Evolutionary conservation across 2,329 filamentous ascomycete genomes (phyloP).

Genomic region (Penicillium sp.): DNA sequence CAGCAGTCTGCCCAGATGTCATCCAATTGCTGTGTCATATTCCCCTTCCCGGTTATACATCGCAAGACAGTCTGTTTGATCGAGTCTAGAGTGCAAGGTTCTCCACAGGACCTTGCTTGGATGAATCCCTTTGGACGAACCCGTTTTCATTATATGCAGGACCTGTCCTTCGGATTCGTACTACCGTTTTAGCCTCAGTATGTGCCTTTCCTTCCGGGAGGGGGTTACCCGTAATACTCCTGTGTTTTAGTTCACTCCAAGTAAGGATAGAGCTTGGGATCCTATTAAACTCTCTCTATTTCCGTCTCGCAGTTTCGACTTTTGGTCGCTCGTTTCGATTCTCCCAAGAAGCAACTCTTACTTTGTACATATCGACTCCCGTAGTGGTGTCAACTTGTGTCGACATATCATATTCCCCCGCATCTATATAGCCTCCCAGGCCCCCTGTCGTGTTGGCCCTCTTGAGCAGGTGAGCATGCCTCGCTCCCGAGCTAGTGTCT

Average conservation of each 20-base stretch:
- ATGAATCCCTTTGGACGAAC: conserved; percentile 1
- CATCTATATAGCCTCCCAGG: neutral
- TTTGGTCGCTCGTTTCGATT: conserved; percentile 2
- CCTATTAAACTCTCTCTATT: conserved; percentile 16
- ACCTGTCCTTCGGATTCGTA: conserved; percentile 5
- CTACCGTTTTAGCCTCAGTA: conserved; percentile 19
- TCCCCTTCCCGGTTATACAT: neutral
- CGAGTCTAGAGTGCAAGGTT: neutral
- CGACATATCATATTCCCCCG: neutral
- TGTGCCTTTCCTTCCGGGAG: conserved; percentile 15
- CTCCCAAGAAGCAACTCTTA: neutral
- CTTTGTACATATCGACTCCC: conserved; percentile 15
- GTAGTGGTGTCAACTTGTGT: conserved; percentile 14
- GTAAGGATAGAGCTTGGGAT: conserved; percentile 19
- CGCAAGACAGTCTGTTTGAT: neutral
- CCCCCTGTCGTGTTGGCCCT: neutral
- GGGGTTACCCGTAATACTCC: conserved; percentile 7
- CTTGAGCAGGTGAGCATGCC: conserved; percentile 10
- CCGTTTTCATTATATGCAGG: conserved; percentile 8
- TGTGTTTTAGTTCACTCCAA: conserved; percentile 16
- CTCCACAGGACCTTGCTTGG: conserved; percentile 1
- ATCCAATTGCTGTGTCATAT: conserved; percentile 6
- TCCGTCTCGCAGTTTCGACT: conserved; percentile 11
- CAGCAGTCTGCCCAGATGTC: neutral
- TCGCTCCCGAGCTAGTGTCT: neutral